Percentiles rank a stretch among this genome's conserved stretches.
Evolutionary conservation across 768 basidiomycete genomes (phyloP).

Genomic region (Cubamyces sp.): DNA sequence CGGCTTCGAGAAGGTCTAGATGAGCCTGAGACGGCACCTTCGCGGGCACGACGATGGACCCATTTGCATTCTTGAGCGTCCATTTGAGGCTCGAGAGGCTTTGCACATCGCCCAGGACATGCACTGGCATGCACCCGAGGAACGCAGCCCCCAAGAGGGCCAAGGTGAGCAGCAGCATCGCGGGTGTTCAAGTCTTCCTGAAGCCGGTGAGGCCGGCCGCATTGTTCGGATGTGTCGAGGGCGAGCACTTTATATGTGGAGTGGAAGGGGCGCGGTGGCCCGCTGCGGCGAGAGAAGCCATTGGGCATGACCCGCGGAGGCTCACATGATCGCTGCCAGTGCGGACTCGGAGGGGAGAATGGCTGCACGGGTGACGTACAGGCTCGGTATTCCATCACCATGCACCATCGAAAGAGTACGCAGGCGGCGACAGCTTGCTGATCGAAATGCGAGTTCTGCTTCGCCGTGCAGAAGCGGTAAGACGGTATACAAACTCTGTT

Average conservation of each 20-base stretch:
- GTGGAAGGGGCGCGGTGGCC: not conserved
- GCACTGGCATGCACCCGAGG: conserved; percentile 7
- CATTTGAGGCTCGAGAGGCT: conserved; percentile 52
- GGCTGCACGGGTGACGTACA: not conserved
- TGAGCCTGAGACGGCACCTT: conserved; percentile 57
- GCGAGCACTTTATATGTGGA: too few relatives aligned
- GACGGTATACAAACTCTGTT: too few relatives aligned
- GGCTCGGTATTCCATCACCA: not conserved
- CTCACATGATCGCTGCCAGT: not conserved
- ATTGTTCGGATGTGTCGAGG: too few relatives aligned
- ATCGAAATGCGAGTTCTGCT: not conserved
- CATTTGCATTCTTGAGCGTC: conserved; percentile 58
- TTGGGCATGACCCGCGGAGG: not conserved
- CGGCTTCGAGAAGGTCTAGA: conserved; percentile 54
- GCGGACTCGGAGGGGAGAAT: not conserved
- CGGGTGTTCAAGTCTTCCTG: not conserved
- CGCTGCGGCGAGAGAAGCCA: not conserved
- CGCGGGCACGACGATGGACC: conserved; percentile 56
- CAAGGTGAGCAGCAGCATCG: not conserved
- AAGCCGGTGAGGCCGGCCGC: too few relatives aligned
- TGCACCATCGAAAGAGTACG: not conserved
- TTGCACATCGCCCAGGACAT: conserved; percentile 31
- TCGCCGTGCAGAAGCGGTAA: too few relatives aligned
- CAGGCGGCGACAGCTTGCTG: not conserved
- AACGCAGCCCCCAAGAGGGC: conserved; percentile 4